A percentile compares a stretch with the other conserved stretches of the same genome.
Evolutionary conservation across 1,139 yeast species (phyloP).

Genomic region (Candida labiduridarum): DNA sequence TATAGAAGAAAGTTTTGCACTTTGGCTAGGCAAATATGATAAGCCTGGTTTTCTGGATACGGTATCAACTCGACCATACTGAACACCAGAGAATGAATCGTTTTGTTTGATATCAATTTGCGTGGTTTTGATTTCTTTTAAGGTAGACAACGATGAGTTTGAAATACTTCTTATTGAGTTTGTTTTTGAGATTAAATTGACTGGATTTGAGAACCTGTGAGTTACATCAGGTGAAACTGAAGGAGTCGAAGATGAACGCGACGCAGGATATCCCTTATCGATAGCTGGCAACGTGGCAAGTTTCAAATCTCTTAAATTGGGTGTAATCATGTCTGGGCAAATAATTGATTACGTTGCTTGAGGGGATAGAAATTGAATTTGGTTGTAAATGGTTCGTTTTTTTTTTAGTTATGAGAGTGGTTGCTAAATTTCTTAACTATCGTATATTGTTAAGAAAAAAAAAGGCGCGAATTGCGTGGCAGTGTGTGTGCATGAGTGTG

Average conservation of each 20-base stretch:
- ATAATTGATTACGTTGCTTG: neutral
- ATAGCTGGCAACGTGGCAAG: neutral
- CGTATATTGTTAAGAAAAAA: neutral
- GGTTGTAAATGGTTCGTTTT: neutral
- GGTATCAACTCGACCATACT: neutral
- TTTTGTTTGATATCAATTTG: neutral
- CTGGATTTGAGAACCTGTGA: slow-evolving; percentile 3
- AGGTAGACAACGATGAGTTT: neutral
- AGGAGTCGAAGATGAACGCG: neutral
- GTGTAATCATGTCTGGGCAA: neutral
- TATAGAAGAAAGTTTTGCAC: slow-evolving; percentile 20
- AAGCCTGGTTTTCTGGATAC: slow-evolving; percentile 22
- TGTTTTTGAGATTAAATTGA: neutral
- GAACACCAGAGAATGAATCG: neutral
- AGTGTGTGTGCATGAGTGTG: neutral
- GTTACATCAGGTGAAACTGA: neutral
- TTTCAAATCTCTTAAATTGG: neutral
- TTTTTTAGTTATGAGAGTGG: slow-evolving; percentile 2
- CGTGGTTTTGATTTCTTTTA: neutral
- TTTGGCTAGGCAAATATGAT: slow-evolving; percentile 28
- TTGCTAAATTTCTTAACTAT: neutral
- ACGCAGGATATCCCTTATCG: neutral
- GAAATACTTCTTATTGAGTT: neutral
- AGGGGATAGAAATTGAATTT: neutral
- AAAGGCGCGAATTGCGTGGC: neutral